Conservation (phyloP, 768 basidiomycete genomes). For the Tremella yokohamensis region DNA sequence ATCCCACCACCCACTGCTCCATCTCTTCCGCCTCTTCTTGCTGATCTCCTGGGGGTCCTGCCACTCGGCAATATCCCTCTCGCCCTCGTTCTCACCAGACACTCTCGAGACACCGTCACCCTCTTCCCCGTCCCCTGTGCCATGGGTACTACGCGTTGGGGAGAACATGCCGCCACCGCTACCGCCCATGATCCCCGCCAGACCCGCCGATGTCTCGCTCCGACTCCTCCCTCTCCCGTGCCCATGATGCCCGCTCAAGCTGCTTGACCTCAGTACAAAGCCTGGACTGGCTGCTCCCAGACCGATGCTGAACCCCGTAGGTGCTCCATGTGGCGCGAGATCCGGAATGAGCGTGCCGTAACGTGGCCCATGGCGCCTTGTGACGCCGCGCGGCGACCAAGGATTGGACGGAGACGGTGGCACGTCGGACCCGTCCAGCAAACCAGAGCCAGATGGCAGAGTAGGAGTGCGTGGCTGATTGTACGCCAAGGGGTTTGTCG, state of each 20-base stretch:
- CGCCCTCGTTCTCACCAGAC: no score
- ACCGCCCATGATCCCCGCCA: conserved; percentile 29
- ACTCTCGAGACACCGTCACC: no score
- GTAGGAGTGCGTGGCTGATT: conserved; percentile 12
- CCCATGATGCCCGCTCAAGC: conserved; percentile 11
- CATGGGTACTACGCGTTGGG: no score
- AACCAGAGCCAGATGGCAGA: neutral
- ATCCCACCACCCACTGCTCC: no score
- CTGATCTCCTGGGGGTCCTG: no score
- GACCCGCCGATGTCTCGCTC: conserved; percentile 29
- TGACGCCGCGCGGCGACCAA: conserved; percentile 15
- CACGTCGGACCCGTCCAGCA: conserved; percentile 2
- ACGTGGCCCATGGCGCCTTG: conserved; percentile 17
- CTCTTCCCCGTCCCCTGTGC: no score
- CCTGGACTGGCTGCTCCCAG: conserved; percentile 50
- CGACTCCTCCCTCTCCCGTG: conserved; percentile 20
- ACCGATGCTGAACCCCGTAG: conserved; percentile 50
- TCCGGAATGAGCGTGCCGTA: conserved; percentile 49
- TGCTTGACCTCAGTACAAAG: conserved; percentile 40
- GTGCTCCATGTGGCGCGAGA: conserved; percentile 35
- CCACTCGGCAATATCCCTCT: no score
- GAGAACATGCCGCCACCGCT: neutral
- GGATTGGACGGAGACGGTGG: conserved; percentile 14
- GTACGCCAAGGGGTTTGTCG: neutral
- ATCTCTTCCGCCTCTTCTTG: no score